Evolutionary conservation across 768 basidiomycete genomes (phyloP).

Genomic region (Pleurotus eryngii): DNA sequence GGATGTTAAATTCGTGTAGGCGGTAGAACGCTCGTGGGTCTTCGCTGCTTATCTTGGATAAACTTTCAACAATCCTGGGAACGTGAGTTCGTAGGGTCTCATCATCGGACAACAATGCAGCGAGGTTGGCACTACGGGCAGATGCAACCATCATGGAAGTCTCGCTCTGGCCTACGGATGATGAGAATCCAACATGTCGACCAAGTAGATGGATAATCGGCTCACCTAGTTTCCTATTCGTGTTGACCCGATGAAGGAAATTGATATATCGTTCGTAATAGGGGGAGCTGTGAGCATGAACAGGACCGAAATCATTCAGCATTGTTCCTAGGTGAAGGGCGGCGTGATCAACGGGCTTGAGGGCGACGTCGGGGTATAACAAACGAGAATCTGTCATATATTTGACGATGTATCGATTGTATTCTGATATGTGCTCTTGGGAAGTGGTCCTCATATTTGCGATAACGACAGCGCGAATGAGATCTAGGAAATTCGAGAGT

Average conservation of each 20-base stretch:
- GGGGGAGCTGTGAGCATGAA: constrained; percentile 22
- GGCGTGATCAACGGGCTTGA: constrained; percentile 21
- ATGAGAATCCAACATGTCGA: not conserved
- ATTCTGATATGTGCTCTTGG: too few relatives aligned
- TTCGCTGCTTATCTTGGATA: too few relatives aligned
- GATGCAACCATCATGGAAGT: constrained; percentile 11
- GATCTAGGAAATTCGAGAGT: too few relatives aligned
- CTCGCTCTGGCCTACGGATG: constrained; percentile 12
- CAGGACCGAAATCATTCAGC: constrained; percentile 19
- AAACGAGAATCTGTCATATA: too few relatives aligned
- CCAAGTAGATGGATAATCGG: not conserved
- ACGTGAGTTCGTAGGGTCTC: too few relatives aligned
- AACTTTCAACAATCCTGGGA: too few relatives aligned
- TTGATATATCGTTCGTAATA: constrained; percentile 28
- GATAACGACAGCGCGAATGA: too few relatives aligned
- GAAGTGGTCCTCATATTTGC: too few relatives aligned
- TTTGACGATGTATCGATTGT: too few relatives aligned
- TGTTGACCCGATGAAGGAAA: constrained; percentile 18
- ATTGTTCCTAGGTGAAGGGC: constrained; percentile 20
- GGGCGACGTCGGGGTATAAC: constrained; percentile 8
- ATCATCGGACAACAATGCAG: constrained; percentile 12
- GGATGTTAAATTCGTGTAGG: too few relatives aligned
- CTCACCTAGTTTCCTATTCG: constrained; percentile 20
- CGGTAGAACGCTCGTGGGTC: too few relatives aligned
- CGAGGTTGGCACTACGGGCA: constrained; percentile 11